Base-by-base conservation (phyloP, 768 basidiomycete genomes). In the Lepiota brunneoincarnata region DNA sequence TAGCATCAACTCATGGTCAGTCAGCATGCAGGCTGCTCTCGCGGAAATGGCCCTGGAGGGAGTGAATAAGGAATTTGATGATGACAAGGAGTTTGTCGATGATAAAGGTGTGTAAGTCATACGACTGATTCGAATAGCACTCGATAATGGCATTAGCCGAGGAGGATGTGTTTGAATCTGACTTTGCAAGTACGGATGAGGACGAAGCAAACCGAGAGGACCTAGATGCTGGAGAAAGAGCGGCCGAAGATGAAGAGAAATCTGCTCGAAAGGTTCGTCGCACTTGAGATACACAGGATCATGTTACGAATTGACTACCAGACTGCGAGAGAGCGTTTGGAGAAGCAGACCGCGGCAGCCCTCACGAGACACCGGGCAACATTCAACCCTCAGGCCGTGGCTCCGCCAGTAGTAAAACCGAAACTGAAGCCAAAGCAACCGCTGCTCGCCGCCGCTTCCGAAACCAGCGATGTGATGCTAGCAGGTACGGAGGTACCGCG, bases 151-250 rank as follows among this genome's bases (percentile, higher is more conserved):
- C 49, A 31, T 40, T 62, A 91, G 91, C 89, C 48, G 91, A 94
- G 65, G 84, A 89, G 59, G 91, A 93, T 62, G 65, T 86, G 6
- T 90, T 91, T 55, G 90, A 79, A 59, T 89, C 87, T 9, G 91
- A 93, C 66, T 93, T 94, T 62, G 88, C 84, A 58, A 89, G 87
- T 59, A 93, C 91, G 0, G 91, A 93, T 54, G 90, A 90, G 38
- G 85, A 85, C 55, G 75, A 79, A 35, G 75, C 68, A 1, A 77
- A 79, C n/a, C 77, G 79, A 21, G 80, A 78, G 10, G 71, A 73
- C 11, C 11, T 41, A 15, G 81, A 81, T 4, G 75, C 71, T 4
- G 85, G 73, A 0, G 90, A 92, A 61, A 76, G 69, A 38, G 71
- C 69, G n/a, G 72, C 79, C 3, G 67, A 72, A 31, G 83, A 86